Conservation (phyloP, 106 monocot species). For the Dactylorhiza incarnata region DNA sequence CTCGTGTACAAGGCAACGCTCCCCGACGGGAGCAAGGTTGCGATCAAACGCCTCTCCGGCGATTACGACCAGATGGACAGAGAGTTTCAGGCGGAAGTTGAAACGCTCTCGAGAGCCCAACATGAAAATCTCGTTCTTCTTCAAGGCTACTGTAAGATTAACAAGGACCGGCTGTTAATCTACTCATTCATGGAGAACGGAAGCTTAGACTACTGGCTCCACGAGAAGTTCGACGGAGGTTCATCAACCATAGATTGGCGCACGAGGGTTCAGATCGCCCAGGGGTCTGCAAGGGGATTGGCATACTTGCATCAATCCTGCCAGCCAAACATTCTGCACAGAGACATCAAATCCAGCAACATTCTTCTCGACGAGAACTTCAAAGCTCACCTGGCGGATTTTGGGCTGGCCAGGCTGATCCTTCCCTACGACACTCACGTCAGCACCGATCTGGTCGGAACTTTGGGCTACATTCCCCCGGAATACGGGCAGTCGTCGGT, state of each 20-base stretch:
- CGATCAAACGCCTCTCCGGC: conserved; percentile 68
- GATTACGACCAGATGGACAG: conserved; percentile 65
- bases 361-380: conserved; percentile 54
- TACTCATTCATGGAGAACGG: conserved; percentile 87
- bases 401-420: conserved; percentile 56
- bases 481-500: conserved; percentile 47
- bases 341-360: conserved; percentile 77
- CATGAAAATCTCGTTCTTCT: conserved; percentile 66
- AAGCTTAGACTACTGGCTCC: conserved; percentile 79
- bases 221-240: conserved; percentile 45
- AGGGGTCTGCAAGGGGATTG: conserved; percentile 54
- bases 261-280: conserved; percentile 48
- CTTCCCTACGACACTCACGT: conserved; percentile 59
- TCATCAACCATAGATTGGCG: conserved; percentile 35
- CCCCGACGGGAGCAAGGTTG: conserved; percentile 39
- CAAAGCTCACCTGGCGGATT: conserved; percentile 63
- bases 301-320: conserved; percentile 58
- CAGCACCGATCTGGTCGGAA: conserved; percentile 61
- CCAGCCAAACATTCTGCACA: conserved; percentile 59
- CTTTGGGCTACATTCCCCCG: conserved; percentile 67
- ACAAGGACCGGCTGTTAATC: conserved; percentile 53
- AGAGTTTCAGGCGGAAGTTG: conserved; percentile 73
- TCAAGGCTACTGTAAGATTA: conserved; percentile 54
- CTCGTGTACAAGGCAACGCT: conserved; percentile 57
- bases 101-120: conserved; percentile 56